A percentile compares a stretch with the other conserved stretches of the same genome.
phyloP scores from a whole-genome alignment of 2,329 filamentous ascomycete genomes.

The Scorias spongiosa region DNA sequence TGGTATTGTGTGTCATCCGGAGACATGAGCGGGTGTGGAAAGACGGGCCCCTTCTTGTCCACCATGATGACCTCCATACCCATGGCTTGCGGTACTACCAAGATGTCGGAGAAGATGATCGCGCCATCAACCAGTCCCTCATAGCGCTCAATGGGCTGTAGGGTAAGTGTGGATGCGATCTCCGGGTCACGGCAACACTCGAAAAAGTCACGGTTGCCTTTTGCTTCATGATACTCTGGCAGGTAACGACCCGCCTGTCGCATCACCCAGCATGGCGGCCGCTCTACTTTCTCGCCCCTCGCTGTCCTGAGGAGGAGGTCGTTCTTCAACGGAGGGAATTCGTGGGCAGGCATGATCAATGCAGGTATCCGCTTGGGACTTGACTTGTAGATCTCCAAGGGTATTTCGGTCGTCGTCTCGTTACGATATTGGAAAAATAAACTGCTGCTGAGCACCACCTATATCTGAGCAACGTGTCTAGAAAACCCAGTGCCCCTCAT shows the following conservation, averaged over 20 bases:
- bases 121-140: constrained; percentile 83
- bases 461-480: too few species aligned
- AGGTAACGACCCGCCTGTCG: constrained; percentile 96
- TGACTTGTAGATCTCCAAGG: too few species aligned
- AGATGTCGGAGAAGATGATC: constrained; percentile 97
- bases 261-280: constrained; percentile 98
- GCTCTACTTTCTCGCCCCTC: constrained; percentile 77
- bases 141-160: constrained; percentile 89
- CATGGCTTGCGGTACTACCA: constrained; percentile 94
- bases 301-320: constrained; percentile 83
- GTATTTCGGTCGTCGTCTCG: too few species aligned
- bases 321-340: constrained; percentile 79
- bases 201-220: constrained; percentile 86
- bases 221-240: constrained; percentile 92
- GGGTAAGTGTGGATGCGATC: constrained; percentile 79
- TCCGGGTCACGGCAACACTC: constrained; percentile 90
- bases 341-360: constrained; percentile 6
- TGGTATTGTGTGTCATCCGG: constrained; percentile 74
- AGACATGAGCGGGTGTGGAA: constrained; percentile 65
- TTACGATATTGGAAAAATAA: too few species aligned
- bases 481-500: too few species aligned
- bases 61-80: constrained; percentile 99
- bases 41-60: constrained; percentile 91
- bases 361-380: too few species aligned
- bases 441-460: too few species aligned